Evolutionary conservation across 164 flowering plant genomes (phyloP), one percentile per base, ranked within the genome.

Genomic region (Magnolia kwangsiensis): DNA sequence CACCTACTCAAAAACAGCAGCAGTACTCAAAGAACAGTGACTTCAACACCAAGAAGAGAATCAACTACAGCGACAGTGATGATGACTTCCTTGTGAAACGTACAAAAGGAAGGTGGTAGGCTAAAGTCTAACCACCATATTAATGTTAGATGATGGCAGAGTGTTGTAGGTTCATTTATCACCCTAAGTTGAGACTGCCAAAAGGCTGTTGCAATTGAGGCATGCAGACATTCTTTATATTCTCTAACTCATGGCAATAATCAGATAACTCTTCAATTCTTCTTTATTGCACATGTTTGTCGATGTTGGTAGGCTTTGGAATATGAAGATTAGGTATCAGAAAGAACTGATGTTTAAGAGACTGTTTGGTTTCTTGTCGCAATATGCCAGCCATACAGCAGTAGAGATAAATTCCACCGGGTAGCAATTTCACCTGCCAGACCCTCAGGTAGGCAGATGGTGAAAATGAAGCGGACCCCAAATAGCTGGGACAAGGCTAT

Each of bases 21-120:
- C 86, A 50, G 73, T 76, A 82, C 72, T 83, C 90, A 19, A 93
- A 87, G 82, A 92, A 86, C 69, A 90, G 91, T 1, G 90, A 91
- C 29, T 9, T 76, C 7, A 91, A 90, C 81, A 81, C 87, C 72
- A 92, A 91, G 87, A 96, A 84, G 79, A 86, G 87, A 85, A 74
- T 74, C 20, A 50, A 80, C 16, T 90, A 86, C 58, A 51, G 79
- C 59, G 72, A 69, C 1, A 90, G 88, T 10, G 96, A 91, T 24
- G 88, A 88, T 9, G 95, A 93, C 68, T 90, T 92, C 84, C 84
- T 89, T 73, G 50, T 87, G 49, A 91, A 90, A 51, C 61, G 13
- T 16, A 55, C 13, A 19, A 55, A 55, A 55, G 61, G 16, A 55
- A 55, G 3, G 13, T 11, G 61, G 4, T 55, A 55, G 18, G 18